Evolutionary conservation across 192 early-diverging fungal species (phyloP).

Genomic region (Mortierella hygrophila): DNA sequence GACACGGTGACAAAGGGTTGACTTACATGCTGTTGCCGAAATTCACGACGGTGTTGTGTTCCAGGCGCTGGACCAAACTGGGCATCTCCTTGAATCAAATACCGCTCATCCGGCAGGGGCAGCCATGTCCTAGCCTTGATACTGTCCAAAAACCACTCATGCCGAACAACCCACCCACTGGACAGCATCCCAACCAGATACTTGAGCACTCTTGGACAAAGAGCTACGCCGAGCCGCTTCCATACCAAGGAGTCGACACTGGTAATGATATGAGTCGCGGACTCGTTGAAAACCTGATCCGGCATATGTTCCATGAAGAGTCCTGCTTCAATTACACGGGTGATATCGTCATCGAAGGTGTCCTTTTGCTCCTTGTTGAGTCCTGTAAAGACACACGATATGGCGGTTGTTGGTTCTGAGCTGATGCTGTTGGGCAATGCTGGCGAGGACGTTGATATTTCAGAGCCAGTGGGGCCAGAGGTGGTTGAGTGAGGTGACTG

Average conservation of each 20-base stretch:
- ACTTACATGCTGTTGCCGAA: conserved; percentile 5
- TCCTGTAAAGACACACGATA: conserved; percentile 30
- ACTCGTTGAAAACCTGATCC: conserved; percentile 20
- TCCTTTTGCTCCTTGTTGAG: conserved; percentile 1
- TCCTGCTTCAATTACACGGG: conserved; percentile 26
- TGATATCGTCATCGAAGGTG: conserved; percentile 6
- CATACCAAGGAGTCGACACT: neutral
- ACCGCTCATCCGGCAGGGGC: conserved; percentile 5
- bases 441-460: neutral
- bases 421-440: neutral
- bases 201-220: conserved; percentile 25
- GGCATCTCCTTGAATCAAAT: conserved; percentile 28
- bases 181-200: conserved; percentile 32
- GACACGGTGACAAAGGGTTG: neutral
- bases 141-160: conserved; percentile 34
- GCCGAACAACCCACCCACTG: conserved; percentile 14
- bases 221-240: neutral
- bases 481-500: neutral
- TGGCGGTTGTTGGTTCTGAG: neutral
- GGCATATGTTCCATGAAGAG: conserved; percentile 32
- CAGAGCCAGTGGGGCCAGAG: neutral
- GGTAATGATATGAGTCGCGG: conserved; percentile 28
- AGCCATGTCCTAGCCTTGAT: conserved; percentile 11
- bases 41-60: conserved; percentile 14
- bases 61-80: conserved; percentile 33